Evolutionary conservation across 768 basidiomycete species (phyloP), one percentile per base, ranked within the genome.

Genomic region (Austroboletus festivus): DNA sequence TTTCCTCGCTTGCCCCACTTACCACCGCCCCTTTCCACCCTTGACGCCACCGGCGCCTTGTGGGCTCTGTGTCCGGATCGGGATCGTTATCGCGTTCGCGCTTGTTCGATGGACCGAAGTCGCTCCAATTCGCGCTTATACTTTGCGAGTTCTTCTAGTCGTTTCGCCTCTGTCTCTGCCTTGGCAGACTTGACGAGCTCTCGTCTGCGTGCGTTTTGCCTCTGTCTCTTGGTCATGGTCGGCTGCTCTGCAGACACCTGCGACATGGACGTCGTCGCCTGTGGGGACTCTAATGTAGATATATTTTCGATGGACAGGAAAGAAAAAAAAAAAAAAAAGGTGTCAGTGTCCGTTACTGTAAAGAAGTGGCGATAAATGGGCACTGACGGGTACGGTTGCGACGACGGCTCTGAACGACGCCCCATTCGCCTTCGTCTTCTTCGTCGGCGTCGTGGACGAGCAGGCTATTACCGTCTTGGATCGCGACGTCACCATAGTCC

Each of bases 401-500:
- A 6, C 31, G 31, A 13, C 31, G 31, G 56, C 80, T 79, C 67
- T 73, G 78, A 56, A 92, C 87, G 37, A 89, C 79, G 20, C 81
- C 86, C 90, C 89, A 91, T 16, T 72, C 74, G 3, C 82, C 85
- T 43, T 85, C 87, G 46, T 88, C 88, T 61, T 86, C 87, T 22
- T 78, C 81, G 49, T 82, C 85, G 5, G 78, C 81, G 38, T 82
- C 82, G 42, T 76, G 75, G n/a, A 72, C 74, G 11, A 68, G 74
- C 33, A 67, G 62, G 28, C 54, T 56, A 0, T 61, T 68, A 16
- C 59, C 59, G 26, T 28, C 26, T 28, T 28, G 26, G 6, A 28
- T 28, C 43, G 77, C 64, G 19, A 79, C 79, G 44, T 88, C 84
- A 48, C 89, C 88, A 58, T 89, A 89, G 69, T 89, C 86, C 0